A percentile compares a stretch with the other conserved stretches of the same genome.
These are phyloP conservation scores for Cylindrotheca closterium DNA, from an alignment of 108 stramenopile genomes.

Conservation along the genomic window DNA sequence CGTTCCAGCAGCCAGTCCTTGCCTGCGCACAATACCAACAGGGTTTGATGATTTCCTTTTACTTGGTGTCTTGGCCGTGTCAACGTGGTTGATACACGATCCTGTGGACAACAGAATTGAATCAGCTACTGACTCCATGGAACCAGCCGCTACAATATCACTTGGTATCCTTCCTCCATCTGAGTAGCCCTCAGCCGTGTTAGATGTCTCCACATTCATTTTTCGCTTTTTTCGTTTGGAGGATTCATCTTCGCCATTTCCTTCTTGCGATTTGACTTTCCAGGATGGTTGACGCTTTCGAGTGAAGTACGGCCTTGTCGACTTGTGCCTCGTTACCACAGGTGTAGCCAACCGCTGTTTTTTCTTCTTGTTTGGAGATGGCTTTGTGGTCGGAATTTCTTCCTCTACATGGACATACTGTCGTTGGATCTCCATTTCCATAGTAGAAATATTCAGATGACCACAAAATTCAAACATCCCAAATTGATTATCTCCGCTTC, in stretches of 20 bases:
- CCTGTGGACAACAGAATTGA: too few relatives aligned
- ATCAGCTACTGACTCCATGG: too few relatives aligned
- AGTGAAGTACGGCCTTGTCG: conserved; percentile 17
- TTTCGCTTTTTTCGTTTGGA: neutral
- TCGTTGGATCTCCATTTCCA: conserved; percentile 60
- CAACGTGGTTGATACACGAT: too few relatives aligned
- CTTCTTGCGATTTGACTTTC: conserved; percentile 28
- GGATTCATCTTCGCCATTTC: conserved; percentile 13
- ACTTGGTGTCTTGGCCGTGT: too few relatives aligned
- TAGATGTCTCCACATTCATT: neutral
- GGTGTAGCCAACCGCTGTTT: neutral
- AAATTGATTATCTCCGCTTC: conserved; percentile 70
- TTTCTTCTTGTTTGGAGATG: neutral
- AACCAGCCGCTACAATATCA: too few relatives aligned
- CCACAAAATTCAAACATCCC: conserved; percentile 85
- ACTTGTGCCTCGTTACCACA: conserved; percentile 11
- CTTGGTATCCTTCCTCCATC: too few relatives aligned
- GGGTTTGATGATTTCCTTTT: too few relatives aligned
- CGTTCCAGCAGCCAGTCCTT: too few relatives aligned
- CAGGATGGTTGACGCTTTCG: conserved; percentile 35
- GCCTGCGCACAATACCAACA: too few relatives aligned
- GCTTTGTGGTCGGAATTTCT: neutral
- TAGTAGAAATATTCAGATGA: conserved; percentile 46
- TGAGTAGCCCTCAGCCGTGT: too few relatives aligned
- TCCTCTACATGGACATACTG: conserved; percentile 50